Evolutionary conservation across 768 basidiomycete species (phyloP).

Genomic region (Lactarius sanguifluus): DNA sequence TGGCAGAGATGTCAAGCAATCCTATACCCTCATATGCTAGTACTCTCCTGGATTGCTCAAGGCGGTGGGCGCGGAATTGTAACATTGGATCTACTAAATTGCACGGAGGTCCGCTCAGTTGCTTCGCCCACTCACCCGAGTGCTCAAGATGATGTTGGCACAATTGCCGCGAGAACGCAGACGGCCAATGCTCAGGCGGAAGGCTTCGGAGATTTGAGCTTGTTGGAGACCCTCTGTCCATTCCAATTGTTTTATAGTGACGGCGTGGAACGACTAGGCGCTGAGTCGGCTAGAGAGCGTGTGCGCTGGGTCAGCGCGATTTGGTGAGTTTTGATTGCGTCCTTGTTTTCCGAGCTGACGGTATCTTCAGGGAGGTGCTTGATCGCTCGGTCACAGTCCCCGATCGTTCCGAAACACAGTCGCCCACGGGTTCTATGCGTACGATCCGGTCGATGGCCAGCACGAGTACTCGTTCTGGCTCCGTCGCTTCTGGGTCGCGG

Average conservation of each 20-base stretch:
- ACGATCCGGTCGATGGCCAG: slow-evolving; percentile 61
- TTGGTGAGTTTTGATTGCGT: slow-evolving; percentile 52
- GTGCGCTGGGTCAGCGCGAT: slow-evolving; percentile 91
- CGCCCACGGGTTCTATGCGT: slow-evolving; percentile 59
- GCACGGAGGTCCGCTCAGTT: slow-evolving; percentile 79
- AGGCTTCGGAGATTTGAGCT: slow-evolving; percentile 42
- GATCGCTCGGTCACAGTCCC: slow-evolving; percentile 59
- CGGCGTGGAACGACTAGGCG: slow-evolving; percentile 83
- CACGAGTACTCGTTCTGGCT: slow-evolving; percentile 48
- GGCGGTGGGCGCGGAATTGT: slow-evolving; percentile 84
- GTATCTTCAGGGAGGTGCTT: slow-evolving; percentile 67
- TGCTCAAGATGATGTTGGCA: slow-evolving; percentile 84
- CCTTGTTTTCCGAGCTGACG: neutral
- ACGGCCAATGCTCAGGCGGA: slow-evolving; percentile 42
- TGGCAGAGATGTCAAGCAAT: slow-evolving; percentile 84
- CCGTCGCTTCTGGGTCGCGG: slow-evolving; percentile 60
- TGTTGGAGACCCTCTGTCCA: slow-evolving; percentile 78
- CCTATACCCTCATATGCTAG: slow-evolving; percentile 77
- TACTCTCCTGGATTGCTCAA: slow-evolving; percentile 85
- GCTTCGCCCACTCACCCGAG: slow-evolving; percentile 79
- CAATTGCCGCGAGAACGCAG: slow-evolving; percentile 71
- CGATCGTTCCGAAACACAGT: slow-evolving; percentile 48
- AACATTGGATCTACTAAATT: slow-evolving; percentile 83
- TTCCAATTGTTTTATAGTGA: slow-evolving; percentile 91
- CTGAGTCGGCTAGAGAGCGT: slow-evolving; percentile 84